Evolutionary conservation across 2,329 filamentous ascomycete species (phyloP), one percentile per base, ranked within the genome.

Genomic region (Metarhizium humberi): DNA sequence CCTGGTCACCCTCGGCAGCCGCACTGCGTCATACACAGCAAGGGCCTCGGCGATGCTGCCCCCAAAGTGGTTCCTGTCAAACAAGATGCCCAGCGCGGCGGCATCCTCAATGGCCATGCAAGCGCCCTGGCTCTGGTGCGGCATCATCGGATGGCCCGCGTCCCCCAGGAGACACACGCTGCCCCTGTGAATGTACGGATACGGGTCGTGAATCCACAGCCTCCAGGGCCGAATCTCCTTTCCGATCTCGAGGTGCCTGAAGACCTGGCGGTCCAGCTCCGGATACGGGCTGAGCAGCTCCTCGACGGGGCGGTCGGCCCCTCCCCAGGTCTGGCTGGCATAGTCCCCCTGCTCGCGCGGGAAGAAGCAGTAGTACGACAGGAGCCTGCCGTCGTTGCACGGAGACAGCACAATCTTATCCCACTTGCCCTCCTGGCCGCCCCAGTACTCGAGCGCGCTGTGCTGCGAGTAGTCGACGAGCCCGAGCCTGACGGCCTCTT

Each of bases 291-390:
- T 75, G 5, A 87, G 71, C 0, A 88, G 71, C 59, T 86, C 81
- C 55, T 83, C 80, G 0, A 81, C 73, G 0, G 80, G 75, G 2
- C 69, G 64, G 6, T 74, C 75, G 30, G 79, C 77, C 0, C 71
- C 71, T 0, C 77, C 80, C 83, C 84, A 87, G 10, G 74, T 75
- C 53, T 87, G 82, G 47, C 71, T 78, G 3, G 75, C 73, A 63
- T 82, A 87, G 64, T 87, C 82, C 6, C 81, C 80, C 57, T 76
- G 67, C 10, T 59, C 61, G 50, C 66, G 75, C 0, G 83, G 78
- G 66, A 85, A 87, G 74, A 87, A 86, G 70, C 83, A 86, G 69
- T 88, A 88, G 70, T 85, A 88, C 0, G 82, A 86, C 3, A 87
- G 73, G 3, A 87, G 70, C 57, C 79, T 79, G 53, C 84, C 84